Percentiles rank a stretch among this genome's conserved stretches.
Evolutionary conservation across 192 early-diverging fungal genomes (phyloP).

Genomic region (Gaertneriomyces sp.): DNA sequence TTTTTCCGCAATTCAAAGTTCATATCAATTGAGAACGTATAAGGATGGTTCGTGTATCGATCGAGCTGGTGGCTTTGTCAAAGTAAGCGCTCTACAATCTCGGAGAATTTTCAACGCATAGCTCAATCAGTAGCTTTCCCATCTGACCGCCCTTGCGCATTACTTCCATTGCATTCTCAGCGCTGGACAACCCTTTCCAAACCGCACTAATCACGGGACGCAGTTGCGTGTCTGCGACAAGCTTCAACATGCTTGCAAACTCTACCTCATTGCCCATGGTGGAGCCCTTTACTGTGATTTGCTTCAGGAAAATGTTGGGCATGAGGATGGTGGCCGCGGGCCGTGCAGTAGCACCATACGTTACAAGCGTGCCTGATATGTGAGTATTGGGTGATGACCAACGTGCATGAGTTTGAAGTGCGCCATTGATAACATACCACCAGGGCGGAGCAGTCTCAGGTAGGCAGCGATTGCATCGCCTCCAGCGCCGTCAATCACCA

Average conservation of each 20-base stretch:
- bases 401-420: no score
- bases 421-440: neutral
- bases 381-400: no score
- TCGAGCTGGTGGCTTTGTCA: no score
- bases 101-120: no score
- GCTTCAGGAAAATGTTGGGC: slow-evolving; percentile 52
- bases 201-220: slow-evolving; percentile 43
- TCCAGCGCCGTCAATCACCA: slow-evolving; percentile 67
- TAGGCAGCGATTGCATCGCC: slow-evolving; percentile 43
- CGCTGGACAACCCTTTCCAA: slow-evolving; percentile 12
- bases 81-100: no score
- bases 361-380: slow-evolving; percentile 34
- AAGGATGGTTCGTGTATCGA: no score
- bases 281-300: slow-evolving; percentile 58
- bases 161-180: slow-evolving; percentile 26
- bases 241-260: slow-evolving; percentile 58
- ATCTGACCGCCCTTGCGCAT: slow-evolving; percentile 18
- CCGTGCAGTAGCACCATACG: slow-evolving; percentile 59
- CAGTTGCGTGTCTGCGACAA: slow-evolving; percentile 55
- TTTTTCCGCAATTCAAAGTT: no score
- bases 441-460: slow-evolving; percentile 28
- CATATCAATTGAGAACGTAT: no score
- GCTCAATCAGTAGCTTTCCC: no score
- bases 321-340: slow-evolving; percentile 45
- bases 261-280: slow-evolving; percentile 65